Percentiles rank a stretch among this genome's conserved stretches.
phyloP scores from a whole-genome alignment of 768 basidiomycete species.

The Macrolepiota albuminosa region DNA sequence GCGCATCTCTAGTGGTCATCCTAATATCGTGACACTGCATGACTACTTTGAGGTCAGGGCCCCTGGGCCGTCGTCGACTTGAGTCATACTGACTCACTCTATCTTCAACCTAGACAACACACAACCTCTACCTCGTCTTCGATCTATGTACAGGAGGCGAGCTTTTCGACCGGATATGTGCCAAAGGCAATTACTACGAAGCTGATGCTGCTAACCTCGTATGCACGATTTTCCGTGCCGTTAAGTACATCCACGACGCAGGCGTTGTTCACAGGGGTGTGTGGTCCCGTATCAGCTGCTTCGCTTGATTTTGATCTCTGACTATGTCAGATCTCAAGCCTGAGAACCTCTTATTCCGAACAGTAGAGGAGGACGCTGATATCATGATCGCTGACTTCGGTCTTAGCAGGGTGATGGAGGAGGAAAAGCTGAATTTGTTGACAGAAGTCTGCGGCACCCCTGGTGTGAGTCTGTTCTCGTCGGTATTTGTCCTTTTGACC shows the following conservation, averaged over 20 bases:
- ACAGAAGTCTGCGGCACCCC: constrained; percentile 97
- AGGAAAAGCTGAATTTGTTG: constrained; percentile 79
- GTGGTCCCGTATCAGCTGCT: constrained; percentile 11
- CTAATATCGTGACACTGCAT: constrained; percentile 88
- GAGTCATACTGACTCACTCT: constrained; percentile 1
- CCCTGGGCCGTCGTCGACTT: background rate
- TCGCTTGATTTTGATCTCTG: background rate
- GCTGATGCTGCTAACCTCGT: constrained; percentile 88
- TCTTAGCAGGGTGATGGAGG: constrained; percentile 85
- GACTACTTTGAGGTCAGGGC: constrained; percentile 87
- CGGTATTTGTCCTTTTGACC: background rate
- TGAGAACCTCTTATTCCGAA: constrained; percentile 95
- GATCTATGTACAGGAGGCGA: constrained; percentile 97
- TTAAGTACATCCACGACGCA: constrained; percentile 85
- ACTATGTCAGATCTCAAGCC: constrained; percentile 78
- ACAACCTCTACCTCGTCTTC: constrained; percentile 92
- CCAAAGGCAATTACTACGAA: constrained; percentile 95
- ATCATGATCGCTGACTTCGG: constrained; percentile 99
- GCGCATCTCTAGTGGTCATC: constrained; percentile 84
- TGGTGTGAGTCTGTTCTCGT: constrained; percentile 43
- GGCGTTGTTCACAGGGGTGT: constrained; percentile 91
- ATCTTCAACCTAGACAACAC: constrained; percentile 59
- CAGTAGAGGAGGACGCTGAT: constrained; percentile 83
- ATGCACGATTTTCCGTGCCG: constrained; percentile 80
- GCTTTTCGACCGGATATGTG: constrained; percentile 98